Conservation (phyloP, 129 eudicot genomes). For the Ambrosia artemisiifolia region DNA sequence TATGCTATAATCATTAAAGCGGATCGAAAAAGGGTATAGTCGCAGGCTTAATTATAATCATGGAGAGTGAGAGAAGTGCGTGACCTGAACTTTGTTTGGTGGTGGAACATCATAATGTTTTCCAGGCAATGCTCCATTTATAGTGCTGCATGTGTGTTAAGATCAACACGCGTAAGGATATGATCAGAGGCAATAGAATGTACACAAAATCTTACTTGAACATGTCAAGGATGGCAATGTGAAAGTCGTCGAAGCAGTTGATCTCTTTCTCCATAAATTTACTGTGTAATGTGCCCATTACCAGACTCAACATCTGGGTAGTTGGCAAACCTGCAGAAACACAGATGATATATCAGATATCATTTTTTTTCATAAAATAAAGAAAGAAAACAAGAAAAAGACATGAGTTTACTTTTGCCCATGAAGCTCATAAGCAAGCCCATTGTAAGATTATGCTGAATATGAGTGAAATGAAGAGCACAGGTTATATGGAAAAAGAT, state of each 20-base stretch:
- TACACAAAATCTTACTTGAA: conserved; percentile 44
- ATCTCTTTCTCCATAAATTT: conserved; percentile 73
- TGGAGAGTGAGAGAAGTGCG: conserved; percentile 9
- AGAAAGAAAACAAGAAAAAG: neutral
- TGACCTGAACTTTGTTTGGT: conserved; percentile 59
- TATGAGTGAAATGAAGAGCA: neutral
- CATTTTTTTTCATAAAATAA: neutral
- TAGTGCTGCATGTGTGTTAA: conserved; percentile 46
- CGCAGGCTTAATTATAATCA: neutral
- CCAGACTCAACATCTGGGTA: conserved; percentile 60
- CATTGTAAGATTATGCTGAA: conserved; percentile 37
- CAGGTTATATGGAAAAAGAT: conserved; percentile 3
- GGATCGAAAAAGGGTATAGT: neutral
- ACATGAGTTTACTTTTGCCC: conserved; percentile 50
- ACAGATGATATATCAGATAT: neutral
- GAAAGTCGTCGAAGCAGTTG: conserved; percentile 64
- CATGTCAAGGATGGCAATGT: conserved; percentile 71
- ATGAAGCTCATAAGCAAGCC: conserved; percentile 72
- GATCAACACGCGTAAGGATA: neutral
- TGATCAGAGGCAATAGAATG: no score
- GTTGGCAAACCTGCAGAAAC: conserved; percentile 60
- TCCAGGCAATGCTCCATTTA: conserved; percentile 88
- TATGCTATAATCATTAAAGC: no score
- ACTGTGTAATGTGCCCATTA: conserved; percentile 66
- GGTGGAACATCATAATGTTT: conserved; percentile 89